Percentiles rank a stretch among this genome's conserved stretches.
These are phyloP conservation scores for Zizania palustris DNA, from an alignment of 202 grass and related monocot genomes.

Conservation along the genomic window DNA sequence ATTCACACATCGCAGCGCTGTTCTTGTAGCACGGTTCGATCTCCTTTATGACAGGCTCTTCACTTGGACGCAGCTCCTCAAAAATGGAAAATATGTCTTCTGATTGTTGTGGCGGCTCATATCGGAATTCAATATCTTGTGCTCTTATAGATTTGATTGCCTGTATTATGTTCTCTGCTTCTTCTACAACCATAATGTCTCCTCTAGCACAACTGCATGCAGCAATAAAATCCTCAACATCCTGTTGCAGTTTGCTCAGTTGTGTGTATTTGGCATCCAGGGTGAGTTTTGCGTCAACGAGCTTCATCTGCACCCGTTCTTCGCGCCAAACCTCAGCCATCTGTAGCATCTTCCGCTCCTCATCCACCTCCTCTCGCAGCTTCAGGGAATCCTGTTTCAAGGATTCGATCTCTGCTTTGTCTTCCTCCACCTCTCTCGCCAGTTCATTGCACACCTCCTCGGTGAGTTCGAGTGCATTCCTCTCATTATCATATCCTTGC, in stretches of 20 bases:
- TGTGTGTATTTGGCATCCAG: slow-evolving; percentile 82
- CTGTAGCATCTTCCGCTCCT: slow-evolving; percentile 95
- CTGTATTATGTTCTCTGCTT: slow-evolving; percentile 69
- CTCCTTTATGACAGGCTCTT: slow-evolving; percentile 63
- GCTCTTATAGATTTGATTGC: slow-evolving; percentile 58
- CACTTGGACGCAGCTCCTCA: slow-evolving; percentile 65
- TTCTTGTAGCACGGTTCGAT: slow-evolving; percentile 71
- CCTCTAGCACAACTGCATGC: slow-evolving; percentile 45
- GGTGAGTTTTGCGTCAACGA: slow-evolving; percentile 90
- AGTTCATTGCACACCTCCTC: slow-evolving; percentile 98
- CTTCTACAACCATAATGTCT: slow-evolving; percentile 47
- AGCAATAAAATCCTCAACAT: slow-evolving; percentile 62
- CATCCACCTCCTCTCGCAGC: slow-evolving; percentile 81
- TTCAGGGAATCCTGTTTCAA: slow-evolving; percentile 74
- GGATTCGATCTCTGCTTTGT: slow-evolving; percentile 84
- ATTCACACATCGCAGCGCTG: slow-evolving; percentile 51
- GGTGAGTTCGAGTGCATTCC: slow-evolving; percentile 71
- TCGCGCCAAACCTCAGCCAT: slow-evolving; percentile 99
- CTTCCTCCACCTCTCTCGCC: slow-evolving; percentile 91
- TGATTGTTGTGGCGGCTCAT: slow-evolving; percentile 66
- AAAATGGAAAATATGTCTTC: slow-evolving; percentile 88
- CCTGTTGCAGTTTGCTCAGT: slow-evolving; percentile 63
- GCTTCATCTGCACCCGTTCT: slow-evolving; percentile 98
- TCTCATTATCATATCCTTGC: slow-evolving; percentile 89
- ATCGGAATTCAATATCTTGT: slow-evolving; percentile 64